These are phyloP conservation scores for Clitopilus passeckerianus DNA, from an alignment of 768 basidiomycete genomes.

Conservation along the genomic window DNA sequence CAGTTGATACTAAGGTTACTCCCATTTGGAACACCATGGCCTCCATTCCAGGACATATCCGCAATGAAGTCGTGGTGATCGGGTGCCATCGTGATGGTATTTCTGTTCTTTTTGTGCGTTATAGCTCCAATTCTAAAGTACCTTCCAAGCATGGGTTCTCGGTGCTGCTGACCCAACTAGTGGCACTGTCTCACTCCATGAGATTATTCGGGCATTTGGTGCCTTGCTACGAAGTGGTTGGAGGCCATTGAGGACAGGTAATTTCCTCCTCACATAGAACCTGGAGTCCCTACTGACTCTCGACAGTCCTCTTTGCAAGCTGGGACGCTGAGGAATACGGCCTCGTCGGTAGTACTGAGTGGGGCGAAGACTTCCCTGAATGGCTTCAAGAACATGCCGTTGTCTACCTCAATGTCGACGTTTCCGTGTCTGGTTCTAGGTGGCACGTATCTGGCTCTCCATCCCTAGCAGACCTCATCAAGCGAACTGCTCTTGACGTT, in stretches of 20 bases:
- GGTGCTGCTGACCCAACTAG: slow-evolving; percentile 79
- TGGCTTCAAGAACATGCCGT: slow-evolving; percentile 81
- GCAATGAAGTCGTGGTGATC: slow-evolving; percentile 80
- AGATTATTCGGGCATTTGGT: slow-evolving; percentile 75
- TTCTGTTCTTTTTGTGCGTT: slow-evolving; percentile 8
- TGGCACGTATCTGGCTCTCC: slow-evolving; percentile 66
- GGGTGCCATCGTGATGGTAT: slow-evolving; percentile 88
- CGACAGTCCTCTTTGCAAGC: slow-evolving; percentile 55
- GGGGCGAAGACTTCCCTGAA: slow-evolving; percentile 85
- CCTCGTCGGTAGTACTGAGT: slow-evolving; percentile 85
- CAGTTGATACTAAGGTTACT: slow-evolving; percentile 73
- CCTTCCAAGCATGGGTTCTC: slow-evolving; percentile 57
- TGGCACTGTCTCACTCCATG: slow-evolving; percentile 74
- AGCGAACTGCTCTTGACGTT: slow-evolving; percentile 60
- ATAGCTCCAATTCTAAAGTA: neutral
- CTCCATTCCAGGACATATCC: slow-evolving; percentile 76
- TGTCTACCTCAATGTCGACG: slow-evolving; percentile 83
- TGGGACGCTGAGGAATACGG: slow-evolving; percentile 80
- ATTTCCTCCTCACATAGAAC: neutral
- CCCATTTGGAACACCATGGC: slow-evolving; percentile 92
- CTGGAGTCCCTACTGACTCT: neutral
- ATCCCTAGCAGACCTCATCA: slow-evolving; percentile 75
- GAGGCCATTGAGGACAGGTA: slow-evolving; percentile 72
- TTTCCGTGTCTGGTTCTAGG: slow-evolving; percentile 56
- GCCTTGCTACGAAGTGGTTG: slow-evolving; percentile 65